A percentile compares a stretch with the other conserved stretches of the same genome.
Evolutionary conservation across 148 eudicot species (phyloP).

Genomic region (Rhododendron ferrugineum): DNA sequence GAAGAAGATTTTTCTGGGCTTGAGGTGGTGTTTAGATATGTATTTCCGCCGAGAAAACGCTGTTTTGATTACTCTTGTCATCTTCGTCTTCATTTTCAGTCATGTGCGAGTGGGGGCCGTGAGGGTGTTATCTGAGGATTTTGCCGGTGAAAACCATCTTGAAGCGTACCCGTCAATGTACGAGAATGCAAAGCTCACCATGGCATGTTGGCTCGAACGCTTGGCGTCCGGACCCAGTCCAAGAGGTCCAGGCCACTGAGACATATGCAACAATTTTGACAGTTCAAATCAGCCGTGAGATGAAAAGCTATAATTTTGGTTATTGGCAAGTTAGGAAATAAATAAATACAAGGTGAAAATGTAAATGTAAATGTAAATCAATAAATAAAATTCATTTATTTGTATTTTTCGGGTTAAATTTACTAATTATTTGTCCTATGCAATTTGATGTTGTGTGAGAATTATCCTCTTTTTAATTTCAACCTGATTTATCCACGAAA

Average conservation of each 20-base stretch:
- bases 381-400: neutral
- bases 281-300: neutral
- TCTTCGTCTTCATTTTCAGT: neutral
- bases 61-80: neutral
- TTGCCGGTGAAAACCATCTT: slow-evolving; percentile 7
- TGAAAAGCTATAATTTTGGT: neutral
- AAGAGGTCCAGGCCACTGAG: slow-evolving; percentile 10
- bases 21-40: neutral
- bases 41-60: neutral
- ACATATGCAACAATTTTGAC: neutral
- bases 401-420: neutral
- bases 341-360: neutral
- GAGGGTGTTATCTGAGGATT: slow-evolving; percentile 12
- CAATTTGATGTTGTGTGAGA: neutral
- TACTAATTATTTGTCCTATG: neutral
- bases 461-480: too few relatives aligned
- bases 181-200: slow-evolving; percentile 3
- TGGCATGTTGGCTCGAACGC: slow-evolving; percentile 13
- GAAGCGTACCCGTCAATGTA: neutral
- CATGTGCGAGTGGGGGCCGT: neutral
- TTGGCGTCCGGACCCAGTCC: slow-evolving; percentile 16
- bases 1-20: neutral
- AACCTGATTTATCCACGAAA: too few relatives aligned
- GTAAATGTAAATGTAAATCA: neutral
- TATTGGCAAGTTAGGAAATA: neutral